phyloP scores from a whole-genome alignment of 306 rosid genomes.

The Prunus persica region DNA sequence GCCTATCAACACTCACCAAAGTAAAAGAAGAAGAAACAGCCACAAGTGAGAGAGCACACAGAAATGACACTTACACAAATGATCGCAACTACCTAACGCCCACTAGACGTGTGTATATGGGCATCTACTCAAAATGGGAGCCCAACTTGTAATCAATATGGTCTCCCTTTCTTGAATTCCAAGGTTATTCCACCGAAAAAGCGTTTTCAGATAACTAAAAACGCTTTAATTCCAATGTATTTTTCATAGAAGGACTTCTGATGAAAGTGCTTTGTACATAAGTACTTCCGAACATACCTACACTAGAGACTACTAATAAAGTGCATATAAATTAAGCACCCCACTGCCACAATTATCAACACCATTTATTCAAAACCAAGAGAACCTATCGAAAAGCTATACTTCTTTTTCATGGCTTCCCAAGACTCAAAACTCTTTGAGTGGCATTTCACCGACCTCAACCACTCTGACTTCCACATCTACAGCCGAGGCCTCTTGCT shows the following conservation, averaged over 20 bases:
- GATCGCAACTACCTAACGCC: not conserved
- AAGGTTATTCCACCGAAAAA: no score
- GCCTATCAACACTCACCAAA: not conserved
- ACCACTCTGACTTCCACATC: constrained; percentile 18
- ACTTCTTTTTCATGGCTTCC: constrained; percentile 18
- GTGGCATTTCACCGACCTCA: constrained; percentile 21
- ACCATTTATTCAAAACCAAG: not conserved
- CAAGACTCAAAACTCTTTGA: constrained; percentile 19
- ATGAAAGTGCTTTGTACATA: not conserved
- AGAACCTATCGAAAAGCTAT: not conserved
- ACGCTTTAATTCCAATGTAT: not conserved
- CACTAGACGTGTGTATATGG: not conserved
- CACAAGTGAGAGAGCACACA: not conserved
- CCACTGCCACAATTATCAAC: not conserved
- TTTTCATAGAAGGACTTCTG: not conserved
- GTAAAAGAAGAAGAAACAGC: not conserved
- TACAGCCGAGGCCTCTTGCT: constrained; percentile 19
- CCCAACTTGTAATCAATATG: not conserved
- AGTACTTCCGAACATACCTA: not conserved
- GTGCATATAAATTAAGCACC: not conserved
- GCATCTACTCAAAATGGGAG: not conserved
- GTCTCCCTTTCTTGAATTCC: not conserved
- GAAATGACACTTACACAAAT: not conserved
- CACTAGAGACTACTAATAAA: not conserved
- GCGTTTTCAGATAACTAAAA: no score